phyloP scores from a whole-genome alignment of 2,329 filamentous ascomycete species.

The Dothidotthia symphoricarpi region DNA sequence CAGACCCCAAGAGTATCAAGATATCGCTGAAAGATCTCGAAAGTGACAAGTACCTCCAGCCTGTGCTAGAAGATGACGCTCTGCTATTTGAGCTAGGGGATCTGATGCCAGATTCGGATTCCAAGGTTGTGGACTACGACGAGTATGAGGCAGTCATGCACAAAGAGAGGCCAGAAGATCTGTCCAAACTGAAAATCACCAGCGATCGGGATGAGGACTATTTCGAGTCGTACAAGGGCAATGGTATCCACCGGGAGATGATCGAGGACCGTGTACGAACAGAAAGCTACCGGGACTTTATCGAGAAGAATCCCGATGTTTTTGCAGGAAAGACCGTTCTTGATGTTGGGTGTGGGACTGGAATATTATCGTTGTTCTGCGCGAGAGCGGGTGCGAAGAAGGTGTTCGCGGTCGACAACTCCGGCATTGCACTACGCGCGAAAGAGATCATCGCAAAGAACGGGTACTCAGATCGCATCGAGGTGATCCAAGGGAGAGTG shows the following conservation, averaged over 20 bases:
- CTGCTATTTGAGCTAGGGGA: conserved; percentile 87
- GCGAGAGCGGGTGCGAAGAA: conserved; percentile 82
- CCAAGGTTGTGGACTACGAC: conserved; percentile 32
- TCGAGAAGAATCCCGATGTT: conserved; percentile 84
- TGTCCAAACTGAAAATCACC: conserved; percentile 29
- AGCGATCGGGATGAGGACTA: conserved; percentile 58
- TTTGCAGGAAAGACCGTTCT: conserved; percentile 85
- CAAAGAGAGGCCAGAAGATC: conserved; percentile 40
- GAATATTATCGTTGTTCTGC: conserved; percentile 92
- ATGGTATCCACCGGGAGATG: conserved; percentile 94
- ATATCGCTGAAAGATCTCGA: conserved; percentile 63
- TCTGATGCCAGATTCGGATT: conserved; percentile 46
- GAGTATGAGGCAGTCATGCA: conserved; percentile 43
- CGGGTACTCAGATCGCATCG: conserved; percentile 69
- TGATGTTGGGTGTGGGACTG: conserved; percentile 80
- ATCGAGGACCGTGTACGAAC: conserved; percentile 86
- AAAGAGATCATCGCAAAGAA: conserved; percentile 83
- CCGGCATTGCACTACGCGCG: conserved; percentile 83
- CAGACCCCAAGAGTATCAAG: conserved; percentile 46
- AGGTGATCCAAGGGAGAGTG: conserved; percentile 78
- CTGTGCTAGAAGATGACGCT: conserved; percentile 84
- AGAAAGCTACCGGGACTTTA: conserved; percentile 90
- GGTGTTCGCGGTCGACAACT: conserved; percentile 91
- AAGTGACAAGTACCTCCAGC: conserved; percentile 79
- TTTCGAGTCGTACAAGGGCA: conserved; percentile 60